Percentiles rank a stretch among this genome's conserved stretches.
Conservation (phyloP, 176 grass and related monocot genomes). For the Carex kokanica region DNA sequence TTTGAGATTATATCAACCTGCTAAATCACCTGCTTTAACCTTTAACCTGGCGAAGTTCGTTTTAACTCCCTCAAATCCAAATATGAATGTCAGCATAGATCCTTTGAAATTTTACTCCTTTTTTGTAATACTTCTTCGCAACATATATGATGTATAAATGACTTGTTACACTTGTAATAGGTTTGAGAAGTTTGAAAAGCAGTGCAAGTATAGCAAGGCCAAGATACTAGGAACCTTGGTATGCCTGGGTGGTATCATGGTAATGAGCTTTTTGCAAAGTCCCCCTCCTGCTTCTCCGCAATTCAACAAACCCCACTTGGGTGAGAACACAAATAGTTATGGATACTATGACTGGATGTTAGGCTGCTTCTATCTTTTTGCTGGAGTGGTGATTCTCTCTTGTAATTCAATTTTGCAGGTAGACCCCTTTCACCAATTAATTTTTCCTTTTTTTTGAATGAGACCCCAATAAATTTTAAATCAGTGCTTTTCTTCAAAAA, state of each 20-base stretch:
- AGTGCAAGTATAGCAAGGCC: slow-evolving; percentile 56
- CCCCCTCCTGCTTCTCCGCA: slow-evolving; percentile 15
- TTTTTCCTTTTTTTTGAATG: not conserved
- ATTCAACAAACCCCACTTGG: not conserved
- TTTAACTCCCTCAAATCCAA: not conserved
- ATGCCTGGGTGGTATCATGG: slow-evolving; percentile 50
- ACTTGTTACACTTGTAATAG: slow-evolving; percentile 29
- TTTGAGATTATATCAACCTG: not conserved
- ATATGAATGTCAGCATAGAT: not conserved
- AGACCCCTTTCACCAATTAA: not conserved
- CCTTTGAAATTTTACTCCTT: not conserved
- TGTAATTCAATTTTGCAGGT: slow-evolving; percentile 52
- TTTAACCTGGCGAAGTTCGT: not conserved
- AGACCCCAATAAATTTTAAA: not conserved
- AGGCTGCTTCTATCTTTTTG: slow-evolving; percentile 54
- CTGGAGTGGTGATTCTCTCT: slow-evolving; percentile 28
- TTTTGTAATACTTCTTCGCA: not conserved
- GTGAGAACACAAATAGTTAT: not conserved
- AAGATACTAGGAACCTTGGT: slow-evolving; percentile 56
- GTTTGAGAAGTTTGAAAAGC: slow-evolving; percentile 52
- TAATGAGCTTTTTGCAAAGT: slow-evolving; percentile 55
- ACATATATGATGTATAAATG: not conserved
- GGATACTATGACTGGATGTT: slow-evolving; percentile 46
- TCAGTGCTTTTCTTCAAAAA: not conserved
- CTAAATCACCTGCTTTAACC: not conserved